phyloP scores from a whole-genome alignment of 331 rosid species.

The Phaseolus coccineus region DNA sequence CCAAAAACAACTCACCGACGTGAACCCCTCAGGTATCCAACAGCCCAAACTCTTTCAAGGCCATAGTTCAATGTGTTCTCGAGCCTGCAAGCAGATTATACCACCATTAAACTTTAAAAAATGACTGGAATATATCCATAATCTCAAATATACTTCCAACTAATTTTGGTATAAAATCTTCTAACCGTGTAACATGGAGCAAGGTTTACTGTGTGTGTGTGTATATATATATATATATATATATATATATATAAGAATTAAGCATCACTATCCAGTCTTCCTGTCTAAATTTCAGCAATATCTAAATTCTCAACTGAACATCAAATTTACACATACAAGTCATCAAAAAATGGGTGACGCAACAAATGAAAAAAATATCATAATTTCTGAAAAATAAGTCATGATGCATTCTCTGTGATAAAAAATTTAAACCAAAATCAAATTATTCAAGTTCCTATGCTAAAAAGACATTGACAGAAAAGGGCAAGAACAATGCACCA shows the following conservation, averaged over 20 bases:
- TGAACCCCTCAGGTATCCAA: slow-evolving; percentile 98
- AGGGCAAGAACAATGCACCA: slow-evolving; percentile 13
- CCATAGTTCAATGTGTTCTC: slow-evolving; percentile 98
- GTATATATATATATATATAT: too few species aligned
- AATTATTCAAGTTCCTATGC: slow-evolving; percentile 23
- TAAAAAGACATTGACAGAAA: slow-evolving; percentile 2
- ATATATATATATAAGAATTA: background rate
- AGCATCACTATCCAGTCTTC: slow-evolving; percentile 27
- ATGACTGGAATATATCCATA: slow-evolving; percentile 9
- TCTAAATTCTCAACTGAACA: slow-evolving; percentile 35
- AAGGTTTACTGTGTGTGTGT: background rate
- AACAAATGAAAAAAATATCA: slow-evolving; percentile 31
- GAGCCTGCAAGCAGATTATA: slow-evolving; percentile 70
- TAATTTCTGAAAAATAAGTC: background rate
- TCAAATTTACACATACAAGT: slow-evolving; percentile 21
- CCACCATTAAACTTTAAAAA: background rate
- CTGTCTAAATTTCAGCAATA: slow-evolving; percentile 30
- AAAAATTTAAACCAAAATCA: slow-evolving; percentile 20
- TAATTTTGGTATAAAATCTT: slow-evolving; percentile 1
- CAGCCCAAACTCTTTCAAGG: slow-evolving; percentile 99
- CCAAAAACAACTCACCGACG: slow-evolving; percentile 70
- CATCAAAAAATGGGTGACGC: slow-evolving; percentile 15
- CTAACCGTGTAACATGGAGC: background rate
- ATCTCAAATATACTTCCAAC: slow-evolving; percentile 26
- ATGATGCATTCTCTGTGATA: background rate